Evolutionary conservation across 805 yeast species (phyloP), one percentile per base, ranked within the genome.

Genomic region (Monosporozyma aquatica): DNA sequence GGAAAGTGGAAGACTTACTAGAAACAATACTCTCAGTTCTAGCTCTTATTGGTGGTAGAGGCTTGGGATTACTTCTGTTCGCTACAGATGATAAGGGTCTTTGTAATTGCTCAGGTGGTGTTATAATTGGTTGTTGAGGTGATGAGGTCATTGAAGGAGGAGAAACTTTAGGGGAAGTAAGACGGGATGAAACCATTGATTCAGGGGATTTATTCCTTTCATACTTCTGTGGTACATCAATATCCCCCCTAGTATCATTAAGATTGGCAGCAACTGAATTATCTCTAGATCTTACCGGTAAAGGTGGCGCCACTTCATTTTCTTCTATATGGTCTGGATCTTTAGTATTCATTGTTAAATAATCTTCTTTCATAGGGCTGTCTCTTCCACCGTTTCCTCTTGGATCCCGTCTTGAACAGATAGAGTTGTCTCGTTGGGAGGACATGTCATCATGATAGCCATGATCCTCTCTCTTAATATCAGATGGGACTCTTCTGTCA

Each of bases 81-180:
- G 49, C 38, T 7, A 46, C 44, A 20, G 61, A 52, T 11, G 55
- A 51, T 6, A 47, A 37, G 4, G 46, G 35, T 21, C 44, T 37
- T 25, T 37, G 38, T 27, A 36, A 15, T 23, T 24, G 29, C 6
- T 36, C 29, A 1, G 29, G 29, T 5, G 22, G 15, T 5, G 28
- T 24, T 9, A 36, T 36, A 2, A 17, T 25, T 24, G 28, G 18
- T 24, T 24, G 28, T 3, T 9, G 20, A n/a, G 4, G 27, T 36
- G 29, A 14, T 6, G 22, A 15, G 2, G 14, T 25, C 13, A 14
- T 15, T 4, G 7, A 22, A 36, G 28, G 38, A 10, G 51, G 49
- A 10, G 47, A 45, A 8, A 14, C 21, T 29, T 7, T n/a, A n/a
- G n/a, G n/a, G n/a, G n/a, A n/a, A n/a, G n/a, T n/a, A n/a, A n/a